phyloP scores from a whole-genome alignment of 1,284 basidiomycete genomes.

The Salmacisia buchloeana region DNA sequence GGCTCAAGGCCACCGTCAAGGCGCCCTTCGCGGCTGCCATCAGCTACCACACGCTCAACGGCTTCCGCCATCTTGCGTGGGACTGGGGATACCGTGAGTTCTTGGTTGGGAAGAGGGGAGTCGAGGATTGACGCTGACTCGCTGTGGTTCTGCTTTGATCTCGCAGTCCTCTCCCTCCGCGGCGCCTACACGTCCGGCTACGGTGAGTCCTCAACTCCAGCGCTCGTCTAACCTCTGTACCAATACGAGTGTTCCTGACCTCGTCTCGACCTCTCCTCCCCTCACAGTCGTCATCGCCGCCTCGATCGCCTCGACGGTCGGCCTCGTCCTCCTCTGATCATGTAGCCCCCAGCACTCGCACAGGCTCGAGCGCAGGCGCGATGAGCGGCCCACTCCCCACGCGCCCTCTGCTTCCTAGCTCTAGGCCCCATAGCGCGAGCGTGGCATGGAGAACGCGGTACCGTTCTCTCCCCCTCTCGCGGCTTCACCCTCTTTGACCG shows the following conservation, averaged over 20 bases:
- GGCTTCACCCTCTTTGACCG: no score
- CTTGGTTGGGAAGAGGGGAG: neutral
- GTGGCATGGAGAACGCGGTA: no score
- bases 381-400: no score
- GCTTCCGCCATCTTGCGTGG: slow-evolving; percentile 85
- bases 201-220: slow-evolving; percentile 6
- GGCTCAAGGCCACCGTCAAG: slow-evolving; percentile 47
- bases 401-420: no score
- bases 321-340: slow-evolving; percentile 30
- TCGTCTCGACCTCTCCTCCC: neutral
- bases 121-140: neutral
- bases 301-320: slow-evolving; percentile 29
- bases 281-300: slow-evolving; percentile 28
- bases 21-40: slow-evolving; percentile 32
- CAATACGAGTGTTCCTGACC: neutral
- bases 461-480: no score
- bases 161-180: slow-evolving; percentile 31
- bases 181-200: slow-evolving; percentile 41
- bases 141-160: slow-evolving; percentile 3
- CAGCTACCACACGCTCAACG: slow-evolving; percentile 79
- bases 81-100: slow-evolving; percentile 78
- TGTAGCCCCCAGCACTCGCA: neutral
- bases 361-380: no score
- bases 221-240: neutral
- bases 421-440: no score